Percentiles rank a stretch among this genome's conserved stretches.
Conservation (phyloP, 208 protist genomes). For the Strigomonas culicis region DNA sequence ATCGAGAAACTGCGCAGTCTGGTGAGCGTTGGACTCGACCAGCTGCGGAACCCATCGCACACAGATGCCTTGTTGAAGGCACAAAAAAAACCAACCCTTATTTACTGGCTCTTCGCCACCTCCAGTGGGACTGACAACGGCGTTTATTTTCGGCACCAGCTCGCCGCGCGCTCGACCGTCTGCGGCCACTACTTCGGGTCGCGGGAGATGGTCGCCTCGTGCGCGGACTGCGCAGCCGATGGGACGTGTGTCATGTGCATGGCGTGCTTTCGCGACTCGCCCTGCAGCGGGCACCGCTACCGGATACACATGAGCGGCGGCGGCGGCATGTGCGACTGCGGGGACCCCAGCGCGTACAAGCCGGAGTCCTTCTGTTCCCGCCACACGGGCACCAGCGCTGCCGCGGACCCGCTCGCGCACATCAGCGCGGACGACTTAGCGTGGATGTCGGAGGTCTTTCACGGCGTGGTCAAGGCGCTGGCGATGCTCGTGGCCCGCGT, state of each 20-base stretch:
- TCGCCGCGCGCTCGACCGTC: conserved; percentile 20
- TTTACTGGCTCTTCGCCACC: background rate
- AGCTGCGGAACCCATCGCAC: background rate
- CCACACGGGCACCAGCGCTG: conserved; percentile 27
- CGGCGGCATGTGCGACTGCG: conserved; percentile 93
- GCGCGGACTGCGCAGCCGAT: conserved; percentile 86
- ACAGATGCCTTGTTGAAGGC: background rate
- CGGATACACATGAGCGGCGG: conserved; percentile 48
- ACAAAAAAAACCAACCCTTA: background rate
- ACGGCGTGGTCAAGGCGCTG: conserved; percentile 39
- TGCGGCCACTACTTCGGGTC: conserved; percentile 54
- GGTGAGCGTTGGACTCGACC: background rate
- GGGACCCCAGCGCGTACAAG: conserved; percentile 86
- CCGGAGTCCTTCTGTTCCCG: conserved; percentile 53
- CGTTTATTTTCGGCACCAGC: background rate
- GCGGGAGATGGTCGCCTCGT: conserved; percentile 76
- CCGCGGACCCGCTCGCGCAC: conserved; percentile 13
- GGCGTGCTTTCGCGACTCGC: conserved; percentile 85
- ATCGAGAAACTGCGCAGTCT: background rate
- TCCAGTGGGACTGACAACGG: background rate
- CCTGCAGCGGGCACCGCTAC: conserved; percentile 74
- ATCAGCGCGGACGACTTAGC: conserved; percentile 17
- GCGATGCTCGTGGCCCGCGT: conserved; percentile 16
- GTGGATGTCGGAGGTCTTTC: conserved; percentile 43
- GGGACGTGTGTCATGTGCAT: conserved; percentile 89